Percentiles rank a stretch among this genome's conserved stretches.
Conservation (phyloP, 1,284 basidiomycete genomes). For the Golubevia sp. region DNA sequence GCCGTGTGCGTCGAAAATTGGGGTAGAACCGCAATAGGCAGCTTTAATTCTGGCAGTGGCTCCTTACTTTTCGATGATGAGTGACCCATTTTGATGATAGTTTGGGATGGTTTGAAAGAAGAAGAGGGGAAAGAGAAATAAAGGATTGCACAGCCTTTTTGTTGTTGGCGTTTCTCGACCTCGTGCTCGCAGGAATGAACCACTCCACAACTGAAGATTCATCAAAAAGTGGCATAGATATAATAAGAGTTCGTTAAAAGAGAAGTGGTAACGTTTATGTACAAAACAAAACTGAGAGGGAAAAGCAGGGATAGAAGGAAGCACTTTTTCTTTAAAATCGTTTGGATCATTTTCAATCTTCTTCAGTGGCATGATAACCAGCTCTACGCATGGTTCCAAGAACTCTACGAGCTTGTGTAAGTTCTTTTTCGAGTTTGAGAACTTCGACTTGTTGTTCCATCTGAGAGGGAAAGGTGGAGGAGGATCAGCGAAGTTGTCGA, state of each 20-base stretch:
- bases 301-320: not conserved
- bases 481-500: not conserved
- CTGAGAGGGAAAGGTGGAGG: constrained; percentile 63
- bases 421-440: constrained; percentile 90
- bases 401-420: constrained; percentile 65
- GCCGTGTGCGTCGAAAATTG: too few species aligned
- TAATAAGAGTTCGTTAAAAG: not conserved
- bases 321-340: not conserved
- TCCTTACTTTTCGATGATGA: too few species aligned
- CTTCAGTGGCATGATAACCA: constrained; percentile 55
- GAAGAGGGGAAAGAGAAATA: too few species aligned
- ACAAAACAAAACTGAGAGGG: not conserved
- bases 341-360: constrained; percentile 9
- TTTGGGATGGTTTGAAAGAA: too few species aligned
- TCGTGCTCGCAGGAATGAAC: too few species aligned
- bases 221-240: not conserved
- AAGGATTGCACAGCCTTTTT: too few species aligned
- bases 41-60: too few species aligned
- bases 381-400: constrained; percentile 57
- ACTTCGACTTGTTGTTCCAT: constrained; percentile 99
- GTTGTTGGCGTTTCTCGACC: too few species aligned
- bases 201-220: too few species aligned
- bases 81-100: too few species aligned
- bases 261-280: not conserved
- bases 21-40: too few species aligned